A percentile compares a stretch with the other conserved stretches of the same genome.
Evolutionary conservation across 1,139 yeast genomes (phyloP).

Genomic region (Yamadazyma sp.): DNA sequence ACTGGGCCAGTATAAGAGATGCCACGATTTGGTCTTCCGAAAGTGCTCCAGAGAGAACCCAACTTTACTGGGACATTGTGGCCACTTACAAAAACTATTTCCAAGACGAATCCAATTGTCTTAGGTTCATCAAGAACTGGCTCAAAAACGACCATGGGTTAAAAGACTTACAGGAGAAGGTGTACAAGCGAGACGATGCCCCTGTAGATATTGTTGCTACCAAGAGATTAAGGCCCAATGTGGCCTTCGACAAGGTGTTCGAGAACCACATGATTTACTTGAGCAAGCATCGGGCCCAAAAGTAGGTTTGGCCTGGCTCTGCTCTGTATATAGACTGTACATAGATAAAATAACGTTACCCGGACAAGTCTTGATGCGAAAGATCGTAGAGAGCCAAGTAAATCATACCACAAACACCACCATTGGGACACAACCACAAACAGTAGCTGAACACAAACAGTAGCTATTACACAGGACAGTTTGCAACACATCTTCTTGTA

Average conservation of each 20-base stretch:
- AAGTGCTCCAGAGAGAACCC: conserved; percentile 42
- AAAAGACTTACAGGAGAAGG: conserved; percentile 9
- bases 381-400: neutral
- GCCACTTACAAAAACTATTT: conserved; percentile 48
- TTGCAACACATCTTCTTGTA: too few species aligned
- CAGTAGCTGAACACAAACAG: too few species aligned
- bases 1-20: conserved; percentile 84
- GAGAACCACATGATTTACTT: neutral
- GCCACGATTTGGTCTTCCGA: conserved; percentile 58
- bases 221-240: conserved; percentile 26
- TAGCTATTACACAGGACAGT: too few species aligned
- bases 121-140: conserved; percentile 37
- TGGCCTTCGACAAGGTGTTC: conserved; percentile 25
- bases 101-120: conserved; percentile 36
- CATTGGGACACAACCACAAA: neutral
- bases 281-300: neutral
- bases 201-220: conserved; percentile 28
- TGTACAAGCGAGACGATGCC: conserved; percentile 3
- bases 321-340: conserved; percentile 2
- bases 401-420: neutral
- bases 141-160: conserved; percentile 24
- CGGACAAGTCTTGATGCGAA: neutral
- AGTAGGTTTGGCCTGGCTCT: neutral
- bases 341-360: neutral
- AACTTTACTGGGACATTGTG: conserved; percentile 59